Base-by-base conservation (phyloP, 106 monocot species). In the Phalaenopsis aphrodite region DNA sequence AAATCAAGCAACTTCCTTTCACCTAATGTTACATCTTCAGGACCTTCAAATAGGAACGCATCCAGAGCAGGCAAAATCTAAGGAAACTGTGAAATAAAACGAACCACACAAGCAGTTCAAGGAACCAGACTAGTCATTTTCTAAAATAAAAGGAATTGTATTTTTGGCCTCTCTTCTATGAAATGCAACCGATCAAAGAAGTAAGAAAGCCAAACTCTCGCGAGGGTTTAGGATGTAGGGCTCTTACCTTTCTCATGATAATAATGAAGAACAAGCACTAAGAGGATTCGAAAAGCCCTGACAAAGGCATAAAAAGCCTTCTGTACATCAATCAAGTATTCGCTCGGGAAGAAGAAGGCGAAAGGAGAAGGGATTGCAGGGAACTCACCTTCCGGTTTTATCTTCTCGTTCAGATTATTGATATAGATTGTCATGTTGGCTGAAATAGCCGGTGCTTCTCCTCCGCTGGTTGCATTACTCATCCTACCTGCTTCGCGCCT, bases 331-430 rank as follows among this genome's bases (percentile, higher is more conserved):
- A 42, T 74, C 46, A 7, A 9, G 3, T 24, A 24, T 2, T 76
- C 49, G n/a, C 46, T 4, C 49, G 8, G 30, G 39, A 79, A 78
- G 41, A 45, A 68, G 30, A 61, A 58, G 42, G 78, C 38, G 9
- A 58, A 16, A 68, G 57, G 66, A 38, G 41, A 73, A 15, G 15
- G 41, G 21, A 39, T 76, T 72, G 37, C 1, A 19, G 30, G 12
- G 45, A 17, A 47, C 41, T 72, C 55, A 98, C 98, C 90, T 2
- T 92, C 89, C 81, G 94, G 79, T 52, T 98, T 98, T 88, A 98
- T 98, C 80, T 94, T 94, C 86, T 98, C 98, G 84, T 98, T 98
- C 86, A 98, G 89, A 85, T 98, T 98, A 82, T 94, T 98, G 85
- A 98, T 94, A 89, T 98, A 98, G 79, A 98, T 89, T 37, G 94